phyloP scores from a whole-genome alignment of 352 stramenopile genomes.

The Globisporangium middletonii region DNA sequence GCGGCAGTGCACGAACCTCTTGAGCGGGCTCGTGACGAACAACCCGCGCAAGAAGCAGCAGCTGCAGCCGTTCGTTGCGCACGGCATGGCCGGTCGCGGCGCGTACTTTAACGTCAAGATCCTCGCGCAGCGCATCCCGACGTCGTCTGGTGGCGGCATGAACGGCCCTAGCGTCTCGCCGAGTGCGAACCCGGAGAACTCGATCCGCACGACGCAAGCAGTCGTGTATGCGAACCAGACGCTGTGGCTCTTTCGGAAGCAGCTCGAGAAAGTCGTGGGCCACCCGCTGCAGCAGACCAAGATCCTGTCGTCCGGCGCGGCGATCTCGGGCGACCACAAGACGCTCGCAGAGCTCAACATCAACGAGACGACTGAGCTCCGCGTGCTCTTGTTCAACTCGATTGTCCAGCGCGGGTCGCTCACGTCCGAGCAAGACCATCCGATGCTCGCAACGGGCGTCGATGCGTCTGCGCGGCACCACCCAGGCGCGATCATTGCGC shows the following conservation, averaged over 20 bases:
- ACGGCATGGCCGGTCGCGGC: constrained; percentile 65
- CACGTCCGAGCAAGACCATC: constrained; percentile 32
- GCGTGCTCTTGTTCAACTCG: constrained; percentile 79
- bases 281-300: constrained; percentile 82
- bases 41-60: constrained; percentile 41
- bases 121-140: constrained; percentile 71
- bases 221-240: constrained; percentile 79
- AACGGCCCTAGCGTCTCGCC: constrained; percentile 13
- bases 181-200: constrained; percentile 36
- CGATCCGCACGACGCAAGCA: constrained; percentile 48
- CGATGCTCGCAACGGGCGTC: constrained; percentile 15
- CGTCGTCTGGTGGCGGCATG: constrained; percentile 20
- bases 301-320: constrained; percentile 58
- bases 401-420: constrained; percentile 49
- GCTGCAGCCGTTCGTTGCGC: constrained; percentile 29
- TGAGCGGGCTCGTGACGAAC: constrained; percentile 56
- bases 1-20: constrained; percentile 68
- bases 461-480: constrained; percentile 22
- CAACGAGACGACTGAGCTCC: constrained; percentile 66
- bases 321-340: constrained; percentile 74
- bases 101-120: constrained; percentile 78
- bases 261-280: constrained; percentile 61
- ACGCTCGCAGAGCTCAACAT: constrained; percentile 78
- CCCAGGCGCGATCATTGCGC: constrained; percentile 60
- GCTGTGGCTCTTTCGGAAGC: constrained; percentile 59